phyloP scores from a whole-genome alignment of 1,284 basidiomycete species.

The Hypsizygus ulmarius region DNA sequence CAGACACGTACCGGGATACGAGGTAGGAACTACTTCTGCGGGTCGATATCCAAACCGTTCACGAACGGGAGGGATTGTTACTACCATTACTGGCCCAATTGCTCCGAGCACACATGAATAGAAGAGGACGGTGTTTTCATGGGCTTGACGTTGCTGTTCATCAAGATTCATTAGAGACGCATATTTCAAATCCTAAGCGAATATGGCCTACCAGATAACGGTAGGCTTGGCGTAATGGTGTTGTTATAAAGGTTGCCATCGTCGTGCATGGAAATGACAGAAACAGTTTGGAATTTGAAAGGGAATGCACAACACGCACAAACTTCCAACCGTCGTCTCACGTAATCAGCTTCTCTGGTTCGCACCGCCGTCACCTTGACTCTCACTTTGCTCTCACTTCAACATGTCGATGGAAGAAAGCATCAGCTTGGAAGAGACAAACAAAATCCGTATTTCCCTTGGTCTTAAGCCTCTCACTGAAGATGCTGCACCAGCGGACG shows the following conservation, averaged over 20 bases:
- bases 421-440: conserved; percentile 95
- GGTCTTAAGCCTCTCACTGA: conserved; percentile 93
- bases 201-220: conserved; percentile 43
- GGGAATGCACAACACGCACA: conserved; percentile 11
- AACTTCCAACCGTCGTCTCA: conserved; percentile 8
- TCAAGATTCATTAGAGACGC: neutral
- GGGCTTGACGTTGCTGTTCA: conserved; percentile 70
- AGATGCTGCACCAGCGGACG: conserved; percentile 60
- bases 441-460: conserved; percentile 92
- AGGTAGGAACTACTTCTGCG: conserved; percentile 74
- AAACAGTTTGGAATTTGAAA: conserved; percentile 3
- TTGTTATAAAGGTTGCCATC: conserved; percentile 40
- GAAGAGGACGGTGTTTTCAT: conserved; percentile 92
- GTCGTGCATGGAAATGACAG: conserved; percentile 14
- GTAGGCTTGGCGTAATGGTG: conserved; percentile 47
- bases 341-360: too few relatives aligned
- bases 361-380: conserved; percentile 27
- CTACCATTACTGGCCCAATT: conserved; percentile 74
- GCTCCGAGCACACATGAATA: conserved; percentile 79
- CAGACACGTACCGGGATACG: conserved; percentile 79
- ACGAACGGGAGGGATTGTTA: conserved; percentile 80
- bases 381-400: conserved; percentile 15
- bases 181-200: too few relatives aligned
- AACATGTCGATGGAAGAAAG: conserved; percentile 79
- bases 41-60: conserved; percentile 71